Conservation (phyloP, 2,329 filamentous ascomycete genomes). For the Sarocladium kiliense region DNA sequence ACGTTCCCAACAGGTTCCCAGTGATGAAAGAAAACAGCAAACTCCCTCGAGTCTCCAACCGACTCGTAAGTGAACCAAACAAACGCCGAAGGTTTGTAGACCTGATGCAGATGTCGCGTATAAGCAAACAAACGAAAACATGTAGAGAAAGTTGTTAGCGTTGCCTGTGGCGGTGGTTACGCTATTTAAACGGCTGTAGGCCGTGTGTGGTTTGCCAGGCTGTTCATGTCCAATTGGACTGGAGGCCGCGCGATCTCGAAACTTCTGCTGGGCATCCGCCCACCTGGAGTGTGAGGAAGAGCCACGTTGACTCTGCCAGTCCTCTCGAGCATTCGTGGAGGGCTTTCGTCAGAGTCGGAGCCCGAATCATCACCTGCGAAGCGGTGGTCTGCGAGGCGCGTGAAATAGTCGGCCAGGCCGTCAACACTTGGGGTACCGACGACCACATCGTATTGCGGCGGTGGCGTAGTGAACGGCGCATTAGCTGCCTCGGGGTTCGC, state of each 20-base stretch:
- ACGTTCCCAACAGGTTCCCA: neutral
- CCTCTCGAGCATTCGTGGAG: constrained; percentile 40
- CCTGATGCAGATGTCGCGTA: neutral
- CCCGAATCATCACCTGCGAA: constrained; percentile 34
- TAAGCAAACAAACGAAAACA: neutral
- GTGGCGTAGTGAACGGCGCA: constrained; percentile 60
- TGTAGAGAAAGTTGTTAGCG: neutral
- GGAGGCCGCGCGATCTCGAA: constrained; percentile 43
- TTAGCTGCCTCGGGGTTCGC: constrained; percentile 13
- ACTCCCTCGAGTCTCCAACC: neutral
- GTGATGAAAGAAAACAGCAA: neutral
- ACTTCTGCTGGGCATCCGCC: constrained; percentile 50
- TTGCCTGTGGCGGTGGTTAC: neutral
- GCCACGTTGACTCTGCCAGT: constrained; percentile 52
- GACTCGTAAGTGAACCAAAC: neutral
- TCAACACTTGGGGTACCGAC: constrained; percentile 64
- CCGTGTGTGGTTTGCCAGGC: neutral
- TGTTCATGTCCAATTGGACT: neutral
- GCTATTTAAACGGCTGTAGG: neutral
- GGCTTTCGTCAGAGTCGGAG: constrained; percentile 38
- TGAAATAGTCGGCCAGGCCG: constrained; percentile 80
- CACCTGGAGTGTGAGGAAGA: constrained; percentile 45
- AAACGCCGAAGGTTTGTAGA: neutral
- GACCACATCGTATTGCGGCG: constrained; percentile 77
- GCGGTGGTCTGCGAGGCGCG: constrained; percentile 70